A percentile compares a stretch with the other conserved stretches of the same genome.
These are phyloP conservation scores for Cryptomeria japonica DNA, from an alignment of 75 land plant genomes.

Conservation along the genomic window DNA sequence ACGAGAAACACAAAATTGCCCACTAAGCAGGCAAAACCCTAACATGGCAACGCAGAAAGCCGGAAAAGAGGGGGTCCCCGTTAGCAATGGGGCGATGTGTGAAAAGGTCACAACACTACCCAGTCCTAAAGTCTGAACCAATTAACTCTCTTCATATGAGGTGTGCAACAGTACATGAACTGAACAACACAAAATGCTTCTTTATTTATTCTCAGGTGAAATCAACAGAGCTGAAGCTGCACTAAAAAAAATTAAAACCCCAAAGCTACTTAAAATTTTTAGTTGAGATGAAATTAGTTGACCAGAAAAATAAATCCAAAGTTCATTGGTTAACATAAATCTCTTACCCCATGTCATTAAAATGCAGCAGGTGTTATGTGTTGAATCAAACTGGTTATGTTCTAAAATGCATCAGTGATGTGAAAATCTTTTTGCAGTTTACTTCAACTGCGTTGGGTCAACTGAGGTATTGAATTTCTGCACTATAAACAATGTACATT, in stretches of 20 bases:
- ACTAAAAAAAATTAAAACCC: not conserved
- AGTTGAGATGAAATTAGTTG: too few species aligned
- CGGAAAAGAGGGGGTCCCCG: too few species aligned
- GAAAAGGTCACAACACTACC: too few species aligned
- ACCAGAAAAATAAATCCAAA: not conserved
- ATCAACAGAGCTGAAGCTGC: not conserved
- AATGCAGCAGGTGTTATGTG: not conserved
- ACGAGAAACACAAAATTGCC: too few species aligned
- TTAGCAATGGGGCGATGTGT: too few species aligned
- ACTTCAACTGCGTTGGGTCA: not conserved
- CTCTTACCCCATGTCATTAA: not conserved
- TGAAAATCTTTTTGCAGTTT: not conserved
- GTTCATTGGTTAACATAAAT: not conserved
- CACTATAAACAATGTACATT: too few species aligned
- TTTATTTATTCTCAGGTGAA: not conserved
- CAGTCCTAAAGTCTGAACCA: not conserved
- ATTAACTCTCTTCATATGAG: not conserved
- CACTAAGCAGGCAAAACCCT: too few species aligned
- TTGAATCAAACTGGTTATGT: not conserved
- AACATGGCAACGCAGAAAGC: too few species aligned
- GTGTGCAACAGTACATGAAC: not conserved
- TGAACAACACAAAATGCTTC: not conserved
- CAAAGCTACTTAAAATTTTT: not conserved
- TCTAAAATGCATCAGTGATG: not conserved
- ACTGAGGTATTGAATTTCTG: not conserved